Evolutionary conservation across 768 basidiomycete species (phyloP), one percentile per base, ranked within the genome.

Genomic region (Roridomyces roridus): DNA sequence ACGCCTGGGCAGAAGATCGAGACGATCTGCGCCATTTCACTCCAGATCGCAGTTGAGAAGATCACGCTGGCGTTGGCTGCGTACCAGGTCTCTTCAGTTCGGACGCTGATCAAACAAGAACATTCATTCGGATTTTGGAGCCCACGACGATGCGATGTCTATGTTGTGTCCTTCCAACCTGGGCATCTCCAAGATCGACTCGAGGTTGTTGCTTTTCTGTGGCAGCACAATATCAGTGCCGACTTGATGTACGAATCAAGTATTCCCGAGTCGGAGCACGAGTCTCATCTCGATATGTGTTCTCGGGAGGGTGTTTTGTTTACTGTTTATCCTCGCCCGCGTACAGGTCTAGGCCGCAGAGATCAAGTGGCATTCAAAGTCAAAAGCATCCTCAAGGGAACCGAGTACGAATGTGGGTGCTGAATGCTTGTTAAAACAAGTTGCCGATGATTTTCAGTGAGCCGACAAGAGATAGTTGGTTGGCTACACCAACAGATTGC

Each of bases 61-160:
- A 90, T 94, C 57, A 84, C 88, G 0, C 73, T 80, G 1, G 80
- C 84, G 11, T 76, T 94, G 2, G 91, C 89, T 0, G 76, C 84
- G 2, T 89, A 84, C 67, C 91, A 94, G 66, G 83, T 80, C 36
- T 81, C 82, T 9, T 86, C 87, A 1, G 81, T 91, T 34, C 86
- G 85, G 67, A 80, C 81, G 3, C 77, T 92, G 6, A 76, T 92
- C 48, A 92, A 89, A 68, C 90, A 92, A 65, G 84, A 87, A 57
- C 84, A 85, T 11, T 92, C 93, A 0, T 94, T 92, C 58, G 92
- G 93, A 0, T 91, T 85, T 66, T 94, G 91, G 91, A 91, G 90
- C 70, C 92, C 92, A n/a, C 81, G 92, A 15, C 79, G 91, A 35
- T 94, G 93, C 62, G 92, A 94, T 60, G 92, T 94, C 11, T 94